Base-by-base conservation (phyloP, 208 protist species). In the Trypanosoma avium region DNA sequence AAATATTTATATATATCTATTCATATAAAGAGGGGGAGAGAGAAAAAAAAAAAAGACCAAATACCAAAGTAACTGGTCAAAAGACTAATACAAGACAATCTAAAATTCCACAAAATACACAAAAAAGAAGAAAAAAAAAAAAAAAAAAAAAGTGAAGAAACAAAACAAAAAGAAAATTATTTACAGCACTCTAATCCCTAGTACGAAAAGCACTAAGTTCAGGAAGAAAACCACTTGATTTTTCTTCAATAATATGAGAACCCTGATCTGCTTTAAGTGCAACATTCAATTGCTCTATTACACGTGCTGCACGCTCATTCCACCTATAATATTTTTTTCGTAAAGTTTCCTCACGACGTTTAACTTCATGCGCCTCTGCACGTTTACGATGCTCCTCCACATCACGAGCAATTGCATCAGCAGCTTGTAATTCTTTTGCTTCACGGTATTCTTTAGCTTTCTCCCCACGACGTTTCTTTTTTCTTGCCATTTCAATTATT, bases 231-330 rank as follows among this genome's bases (percentile, higher is more conserved):
- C 50, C 35, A 10, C 8, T 4, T 6, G 4, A 4, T 4, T 50
- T 49, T 2, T 48, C 36, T 48, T 27, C 36, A 12, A 8, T 4
- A 27, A 19, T 12, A 17, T 19, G 1, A 30, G 12, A 21, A 43
- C 26, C 29, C 10, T 79, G 53, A 49, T 79, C 70, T 9, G 69
- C 52, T 19, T 49, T 43, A 26, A 88, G 53, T 0, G 57, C 70
- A 6, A 77, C 67, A 0, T 75, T 65, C 46, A 95, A 63, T 32
- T 92, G 81, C 22, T 74, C 64, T 61, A 95, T 82, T 24, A 95
- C 86, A 53, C 77, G 81, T 4, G 81, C 78, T 1, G 85, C 88
- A 1, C 83, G 78, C 42, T 77, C 64, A 59, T 93, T 95, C 86
- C 89, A 95, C 32, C 81, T 78, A 19, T 53, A 55, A 70, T 86